Evolutionary conservation across 2,329 filamentous ascomycete genomes (phyloP), one percentile per base, ranked within the genome.

Genomic region (Pseudogymnoascus sp.): DNA sequence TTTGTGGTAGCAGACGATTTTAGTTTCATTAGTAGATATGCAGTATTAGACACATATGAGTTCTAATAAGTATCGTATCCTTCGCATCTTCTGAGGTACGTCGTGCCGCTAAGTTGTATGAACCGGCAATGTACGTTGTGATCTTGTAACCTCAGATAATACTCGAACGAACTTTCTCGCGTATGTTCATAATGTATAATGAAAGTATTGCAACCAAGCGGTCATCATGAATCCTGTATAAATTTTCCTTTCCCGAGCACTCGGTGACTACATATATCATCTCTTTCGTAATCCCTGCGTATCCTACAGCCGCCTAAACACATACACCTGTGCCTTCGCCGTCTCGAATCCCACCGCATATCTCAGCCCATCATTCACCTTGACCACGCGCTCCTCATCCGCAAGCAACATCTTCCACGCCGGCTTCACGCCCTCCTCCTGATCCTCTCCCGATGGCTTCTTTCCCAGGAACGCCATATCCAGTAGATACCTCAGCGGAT

Each of bases 401-500:
- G 85, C 85, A 62, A 89, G 79, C 2, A 96, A 64, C 75, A 89
- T 91, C 68, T 87, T 83, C 93, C 93, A 98, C 24, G 76, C 69
- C 63, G 75, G 74, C 1, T 60, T 63, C 31, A 33, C 63, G 26
- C 19, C 41, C 14, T 26, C 33, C 19, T 74, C 67, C 31, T 69
- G 68, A 37, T 68, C 63, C 14, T 73, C 69, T 24, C 72, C 68
- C 41, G 68, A 74, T 41, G 81, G 77, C 59, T 76, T 71, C 7
- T 76, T 60, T n/a, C 37, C 59, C 76, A 12, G 91, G 74, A 98
- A 76, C 2, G 91, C 89, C 72, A 95, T 89, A 70, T 97, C 89
- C 2, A 99, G 79, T n/a, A 99, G 78, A 87, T 92, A 97, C 70
- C 90, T 88, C 92, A 97, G 97, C 0, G 93, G 93, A 72, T 98